A percentile compares a stretch with the other conserved stretches of the same genome.
Evolutionary conservation across 345 rosid genomes (phyloP).

Genomic region (Sapria himalayana): DNA sequence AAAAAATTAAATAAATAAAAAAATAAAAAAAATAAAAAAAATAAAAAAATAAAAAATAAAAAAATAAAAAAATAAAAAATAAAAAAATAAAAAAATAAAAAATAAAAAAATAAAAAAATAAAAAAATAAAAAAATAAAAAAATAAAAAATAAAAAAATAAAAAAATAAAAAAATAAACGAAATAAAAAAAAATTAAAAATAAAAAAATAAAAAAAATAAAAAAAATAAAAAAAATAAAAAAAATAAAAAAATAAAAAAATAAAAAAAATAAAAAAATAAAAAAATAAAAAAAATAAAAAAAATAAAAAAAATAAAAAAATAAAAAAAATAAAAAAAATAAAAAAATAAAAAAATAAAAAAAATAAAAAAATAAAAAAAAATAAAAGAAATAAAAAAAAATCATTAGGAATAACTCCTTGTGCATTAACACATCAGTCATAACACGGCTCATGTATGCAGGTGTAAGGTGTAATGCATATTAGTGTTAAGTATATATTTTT

Average conservation of each 20-base stretch:
- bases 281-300: neutral
- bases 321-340: neutral
- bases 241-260: neutral
- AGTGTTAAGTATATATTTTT: no score
- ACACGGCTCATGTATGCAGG: no score
- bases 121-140: no score
- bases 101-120: no score
- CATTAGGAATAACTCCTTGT: constrained; percentile 7
- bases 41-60: no score
- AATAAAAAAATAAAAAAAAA: neutral
- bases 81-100: no score
- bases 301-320: neutral
- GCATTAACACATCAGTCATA: no score
- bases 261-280: neutral
- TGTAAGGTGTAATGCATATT: no score
- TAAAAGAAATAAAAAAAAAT: neutral
- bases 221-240: neutral
- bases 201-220: neutral
- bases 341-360: neutral
- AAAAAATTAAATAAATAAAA: no score
- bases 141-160: no score
- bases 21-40: no score
- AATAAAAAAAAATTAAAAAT: neutral
- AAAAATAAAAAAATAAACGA: neutral
- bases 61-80: no score